Evolutionary conservation across 139 green algal species (phyloP), one percentile per base, ranked within the genome.

Genomic region (Chlamydomonas incerta): DNA sequence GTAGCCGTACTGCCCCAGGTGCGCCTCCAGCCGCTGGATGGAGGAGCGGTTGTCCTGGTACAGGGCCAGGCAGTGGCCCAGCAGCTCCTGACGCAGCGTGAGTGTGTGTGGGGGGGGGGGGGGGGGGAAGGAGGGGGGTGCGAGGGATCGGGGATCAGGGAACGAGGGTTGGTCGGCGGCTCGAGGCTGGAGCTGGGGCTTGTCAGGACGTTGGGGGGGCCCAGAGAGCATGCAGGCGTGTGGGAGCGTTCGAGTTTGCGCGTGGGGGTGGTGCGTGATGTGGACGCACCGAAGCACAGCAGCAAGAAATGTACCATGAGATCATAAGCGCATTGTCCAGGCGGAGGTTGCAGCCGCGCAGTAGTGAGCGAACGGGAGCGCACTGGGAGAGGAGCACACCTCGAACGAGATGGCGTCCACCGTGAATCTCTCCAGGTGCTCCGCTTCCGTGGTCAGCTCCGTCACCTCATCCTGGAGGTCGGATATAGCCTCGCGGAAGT

Each of bases 1-100:
- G 37, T 87, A 90, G 63, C 86, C 86, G 62, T 87, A 90, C 23
- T 83, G 80, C 31, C 68, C 72, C 52, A 90, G 57, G 67, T 90
- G 86, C 18, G 13, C 52, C 55, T 87, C 79, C 28, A 90, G 80
- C 46, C 57, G 33, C 11, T 68, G 6, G 15, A 84, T 83, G 63
- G 66, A 58, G 37, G 20, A n/a, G 65, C 80, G 80, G 35, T 91
- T 88, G 57, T 69, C 81, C 37, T 85, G 69, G 47, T 91, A 91
- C 8, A 89, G 46, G 2, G 31, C 71, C 23, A 80, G 37, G 66
- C 65, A 89, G 72, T 91, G 88, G 21, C 88, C 88, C 28, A 91
- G 55, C 34, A 91, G 79, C 80, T 91, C 88, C 88, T 91, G 81
- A 8, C 41, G 41, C n/a, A 50, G 41, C 15, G 73, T 2, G n/a